Conservation (phyloP, 1,139 yeast species). For the Pichia sp. region DNA sequence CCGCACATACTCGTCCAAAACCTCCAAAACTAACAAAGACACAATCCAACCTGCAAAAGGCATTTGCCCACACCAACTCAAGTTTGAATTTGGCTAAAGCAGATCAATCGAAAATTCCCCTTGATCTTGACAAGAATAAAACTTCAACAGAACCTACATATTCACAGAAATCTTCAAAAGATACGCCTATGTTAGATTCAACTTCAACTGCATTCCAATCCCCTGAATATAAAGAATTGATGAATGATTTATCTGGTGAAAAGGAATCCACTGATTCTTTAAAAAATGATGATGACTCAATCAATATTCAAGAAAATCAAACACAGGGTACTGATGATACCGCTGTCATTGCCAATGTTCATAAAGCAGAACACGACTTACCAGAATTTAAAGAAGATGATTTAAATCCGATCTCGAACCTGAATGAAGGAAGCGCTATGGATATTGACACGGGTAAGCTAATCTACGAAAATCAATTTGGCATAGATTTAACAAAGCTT, state of each 20-base stretch:
- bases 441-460: conserved; percentile 1
- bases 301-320: conserved; percentile 13
- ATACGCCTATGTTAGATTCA: background rate
- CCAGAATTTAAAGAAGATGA: no score
- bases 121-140: background rate
- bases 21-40: conserved; percentile 22
- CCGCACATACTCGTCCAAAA: conserved; percentile 4
- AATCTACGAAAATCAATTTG: conserved; percentile 26
- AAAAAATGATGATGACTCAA: conserved; percentile 23
- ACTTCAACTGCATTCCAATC: background rate
- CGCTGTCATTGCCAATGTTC: background rate
- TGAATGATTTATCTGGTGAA: conserved; percentile 19
- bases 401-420: no score
- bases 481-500: conserved; percentile 48
- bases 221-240: conserved; percentile 1
- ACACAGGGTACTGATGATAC: conserved; percentile 12
- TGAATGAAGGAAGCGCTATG: background rate
- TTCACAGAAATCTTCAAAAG: background rate
- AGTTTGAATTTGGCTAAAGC: conserved; percentile 6
- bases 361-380: no score
- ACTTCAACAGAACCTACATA: no score
- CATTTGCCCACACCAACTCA: conserved; percentile 17
- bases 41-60: conserved; percentile 26
- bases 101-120: background rate
- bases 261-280: conserved; percentile 27